Percentiles rank a stretch among this genome's conserved stretches.
Conservation (phyloP, 2,329 filamentous ascomycete genomes). For the Didymella exigua region DNA sequence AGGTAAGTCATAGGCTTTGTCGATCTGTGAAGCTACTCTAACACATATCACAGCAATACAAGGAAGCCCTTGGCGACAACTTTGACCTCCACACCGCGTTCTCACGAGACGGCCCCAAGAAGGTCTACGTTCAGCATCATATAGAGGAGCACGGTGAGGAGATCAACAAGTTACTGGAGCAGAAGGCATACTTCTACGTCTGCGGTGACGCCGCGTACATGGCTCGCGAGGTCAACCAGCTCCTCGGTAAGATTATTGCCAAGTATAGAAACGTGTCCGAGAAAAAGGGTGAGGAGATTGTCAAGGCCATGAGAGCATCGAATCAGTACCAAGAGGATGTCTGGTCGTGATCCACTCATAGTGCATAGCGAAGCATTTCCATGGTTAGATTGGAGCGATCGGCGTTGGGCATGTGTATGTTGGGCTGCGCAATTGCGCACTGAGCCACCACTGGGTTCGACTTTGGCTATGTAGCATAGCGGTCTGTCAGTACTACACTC, state of each 20-base stretch:
- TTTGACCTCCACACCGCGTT: slow-evolving; percentile 94
- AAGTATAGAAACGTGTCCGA: slow-evolving; percentile 81
- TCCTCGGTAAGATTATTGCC: slow-evolving; percentile 85
- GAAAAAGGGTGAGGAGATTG: slow-evolving; percentile 90
- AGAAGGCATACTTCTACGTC: slow-evolving; percentile 94
- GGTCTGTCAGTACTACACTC: slow-evolving; percentile 1
- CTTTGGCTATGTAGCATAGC: slow-evolving; percentile 13
- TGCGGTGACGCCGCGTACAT: slow-evolving; percentile 98
- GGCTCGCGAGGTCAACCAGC: slow-evolving; percentile 88
- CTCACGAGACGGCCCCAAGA: slow-evolving; percentile 83
- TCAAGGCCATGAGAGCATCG: slow-evolving; percentile 92
- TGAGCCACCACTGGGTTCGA: neutral
- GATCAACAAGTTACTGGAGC: slow-evolving; percentile 83
- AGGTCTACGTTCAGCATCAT: slow-evolving; percentile 96
- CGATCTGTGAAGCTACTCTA: slow-evolving; percentile 13
- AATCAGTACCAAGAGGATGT: slow-evolving; percentile 94
- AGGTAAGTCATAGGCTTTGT: slow-evolving; percentile 64
- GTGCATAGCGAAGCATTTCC: slow-evolving; percentile 32
- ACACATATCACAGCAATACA: slow-evolving; percentile 68
- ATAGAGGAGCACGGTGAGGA: slow-evolving; percentile 82
- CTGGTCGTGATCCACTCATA: slow-evolving; percentile 59
- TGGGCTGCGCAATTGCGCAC: slow-evolving; percentile 5
- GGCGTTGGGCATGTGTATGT: slow-evolving; percentile 26
- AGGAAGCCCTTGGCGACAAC: slow-evolving; percentile 80
- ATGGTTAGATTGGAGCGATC: slow-evolving; percentile 33